Evolutionary conservation across 225 moss, liverwort and hornwort species (phyloP).

Genomic region (Neckera pumila): DNA sequence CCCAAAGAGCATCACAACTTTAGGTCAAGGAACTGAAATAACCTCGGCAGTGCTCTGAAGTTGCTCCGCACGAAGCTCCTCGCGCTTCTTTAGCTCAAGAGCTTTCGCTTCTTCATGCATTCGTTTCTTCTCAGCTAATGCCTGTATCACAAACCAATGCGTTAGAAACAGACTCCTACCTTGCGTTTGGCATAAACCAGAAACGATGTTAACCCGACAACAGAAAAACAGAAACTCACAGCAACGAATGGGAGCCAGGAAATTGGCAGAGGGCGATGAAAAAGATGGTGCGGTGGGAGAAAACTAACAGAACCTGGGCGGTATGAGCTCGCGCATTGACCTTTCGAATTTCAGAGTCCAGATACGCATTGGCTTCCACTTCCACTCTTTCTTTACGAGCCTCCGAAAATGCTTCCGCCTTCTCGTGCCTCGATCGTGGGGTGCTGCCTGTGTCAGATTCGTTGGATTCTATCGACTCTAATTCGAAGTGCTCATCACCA

Average conservation of each 20-base stretch:
- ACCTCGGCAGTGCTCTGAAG: conserved; percentile 37
- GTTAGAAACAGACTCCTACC: background rate
- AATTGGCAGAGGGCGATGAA: background rate
- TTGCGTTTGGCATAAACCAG: background rate
- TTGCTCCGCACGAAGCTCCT: conserved; percentile 44
- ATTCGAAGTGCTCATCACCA: background rate
- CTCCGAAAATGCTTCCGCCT: conserved; percentile 10
- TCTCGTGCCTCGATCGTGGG: conserved; percentile 1
- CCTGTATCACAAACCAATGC: background rate
- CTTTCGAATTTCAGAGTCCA: conserved; percentile 42
- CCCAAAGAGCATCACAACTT: background rate
- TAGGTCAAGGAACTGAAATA: background rate
- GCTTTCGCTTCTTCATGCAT: conserved; percentile 45
- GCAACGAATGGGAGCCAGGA: background rate
- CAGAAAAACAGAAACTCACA: background rate
- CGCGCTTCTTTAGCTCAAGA: conserved; percentile 37
- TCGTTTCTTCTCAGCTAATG: conserved; percentile 34
- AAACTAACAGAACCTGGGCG: conserved; percentile 6
- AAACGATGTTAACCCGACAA: background rate
- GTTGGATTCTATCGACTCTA: background rate
- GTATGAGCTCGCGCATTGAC: conserved; percentile 44
- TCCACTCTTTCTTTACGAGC: conserved; percentile 41
- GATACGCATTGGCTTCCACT: conserved; percentile 37
- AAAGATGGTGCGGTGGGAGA: background rate
- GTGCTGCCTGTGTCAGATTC: background rate